phyloP scores from a whole-genome alignment of 768 basidiomycete genomes.

The Lentinula sp. region DNA sequence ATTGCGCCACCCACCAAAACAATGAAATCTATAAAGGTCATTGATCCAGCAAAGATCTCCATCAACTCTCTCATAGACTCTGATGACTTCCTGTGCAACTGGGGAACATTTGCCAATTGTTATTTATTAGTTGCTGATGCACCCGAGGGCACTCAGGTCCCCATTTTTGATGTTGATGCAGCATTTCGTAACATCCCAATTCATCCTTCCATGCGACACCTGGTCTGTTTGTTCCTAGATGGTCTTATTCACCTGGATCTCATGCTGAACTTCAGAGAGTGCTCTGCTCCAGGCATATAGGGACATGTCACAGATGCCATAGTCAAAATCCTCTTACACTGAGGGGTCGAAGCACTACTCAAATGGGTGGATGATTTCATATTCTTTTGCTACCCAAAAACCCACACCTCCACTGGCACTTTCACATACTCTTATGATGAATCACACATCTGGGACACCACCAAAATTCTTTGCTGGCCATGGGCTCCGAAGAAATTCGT shows the following conservation, averaged over 20 bases:
- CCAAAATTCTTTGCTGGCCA: conserved; percentile 15
- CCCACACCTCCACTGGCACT: not conserved
- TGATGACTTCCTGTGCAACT: conserved; percentile 19
- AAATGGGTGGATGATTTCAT: conserved; percentile 26
- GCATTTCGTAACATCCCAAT: conserved; percentile 29
- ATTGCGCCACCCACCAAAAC: not conserved
- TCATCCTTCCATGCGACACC: conserved; percentile 17
- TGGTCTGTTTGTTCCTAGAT: conserved; percentile 17
- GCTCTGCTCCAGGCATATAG: conserved; percentile 23
- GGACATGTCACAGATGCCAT: conserved; percentile 26
- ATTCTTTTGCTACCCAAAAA: conserved; percentile 16
- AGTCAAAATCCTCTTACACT: conserved; percentile 14
- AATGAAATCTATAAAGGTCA: not conserved
- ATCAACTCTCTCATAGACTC: conserved; percentile 21
- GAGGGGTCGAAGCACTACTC: conserved; percentile 10
- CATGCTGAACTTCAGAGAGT: conserved; percentile 21
- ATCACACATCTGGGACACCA: conserved; percentile 11
- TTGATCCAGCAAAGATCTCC: conserved; percentile 12
- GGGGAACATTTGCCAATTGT: conserved; percentile 24
- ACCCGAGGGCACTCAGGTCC: conserved; percentile 25
- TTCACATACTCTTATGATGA: conserved; percentile 10
- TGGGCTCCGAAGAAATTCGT: conserved; percentile 15
- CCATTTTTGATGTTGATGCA: conserved; percentile 31
- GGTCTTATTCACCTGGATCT: conserved; percentile 22
- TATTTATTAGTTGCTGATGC: conserved; percentile 19